These are phyloP conservation scores for Mortierella claussenii DNA, from an alignment of 192 early-diverging fungal genomes.

Conservation along the genomic window DNA sequence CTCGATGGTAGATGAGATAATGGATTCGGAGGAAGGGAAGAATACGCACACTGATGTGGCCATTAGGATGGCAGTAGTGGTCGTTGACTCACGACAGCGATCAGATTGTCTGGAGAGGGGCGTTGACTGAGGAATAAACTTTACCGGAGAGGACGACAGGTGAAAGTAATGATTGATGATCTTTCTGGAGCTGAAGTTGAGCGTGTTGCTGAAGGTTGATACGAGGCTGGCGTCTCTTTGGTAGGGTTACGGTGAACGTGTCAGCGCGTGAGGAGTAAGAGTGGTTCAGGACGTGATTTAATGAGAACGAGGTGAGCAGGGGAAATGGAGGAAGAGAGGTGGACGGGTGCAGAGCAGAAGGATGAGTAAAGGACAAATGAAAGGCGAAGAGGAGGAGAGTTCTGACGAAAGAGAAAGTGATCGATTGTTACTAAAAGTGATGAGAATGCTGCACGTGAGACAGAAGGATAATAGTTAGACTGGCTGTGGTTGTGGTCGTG, in stretches of 20 bases:
- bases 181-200: slow-evolving; percentile 3
- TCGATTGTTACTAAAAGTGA: background rate
- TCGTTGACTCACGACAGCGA: background rate
- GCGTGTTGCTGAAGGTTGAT: too few relatives aligned
- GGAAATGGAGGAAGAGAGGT: background rate
- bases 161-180: background rate
- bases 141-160: background rate
- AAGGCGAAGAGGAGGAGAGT: background rate
- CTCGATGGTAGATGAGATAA: too few relatives aligned
- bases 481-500: background rate
- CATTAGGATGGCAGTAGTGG: background rate
- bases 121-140: background rate
- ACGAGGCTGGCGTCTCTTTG: too few relatives aligned
- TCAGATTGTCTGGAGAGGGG: background rate
- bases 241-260: too few relatives aligned
- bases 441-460: slow-evolving; percentile 9
- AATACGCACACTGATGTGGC: background rate
- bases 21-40: background rate
- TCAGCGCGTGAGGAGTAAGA: too few relatives aligned
- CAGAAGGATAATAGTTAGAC: background rate
- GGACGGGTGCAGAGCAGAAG: background rate
- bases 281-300: too few relatives aligned
- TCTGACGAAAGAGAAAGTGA: background rate
- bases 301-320: too few relatives aligned
- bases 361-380: background rate